Base-by-base conservation (phyloP, 2,329 filamentous ascomycete species). In the Escovopsis sp. region DNA sequence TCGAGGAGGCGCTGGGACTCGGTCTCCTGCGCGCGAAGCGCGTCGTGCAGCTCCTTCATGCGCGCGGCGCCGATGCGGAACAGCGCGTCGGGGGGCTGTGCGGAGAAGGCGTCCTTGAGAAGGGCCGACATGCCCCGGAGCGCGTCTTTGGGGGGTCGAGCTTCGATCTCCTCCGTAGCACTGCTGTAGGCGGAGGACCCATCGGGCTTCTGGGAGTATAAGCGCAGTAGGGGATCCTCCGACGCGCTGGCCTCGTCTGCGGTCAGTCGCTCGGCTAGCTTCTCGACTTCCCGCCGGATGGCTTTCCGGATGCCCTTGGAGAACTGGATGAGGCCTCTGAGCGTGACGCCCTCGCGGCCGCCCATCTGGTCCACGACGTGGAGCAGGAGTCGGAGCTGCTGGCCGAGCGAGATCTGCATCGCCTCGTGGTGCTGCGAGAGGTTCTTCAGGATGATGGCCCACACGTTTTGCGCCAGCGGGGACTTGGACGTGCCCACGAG, bases 391-490 rank as follows among this genome's bases (percentile, higher is more conserved):
- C 43, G 41, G 35, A 59, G 37, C 26, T 59, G 56, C 27, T 51
- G 47, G 9, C 45, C 37, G 1, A 50, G 37, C 2, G 45, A 49
- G 10, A 58, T 43, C 13, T 41, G 43, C 34, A 58, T 14, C 4
- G 43, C 42, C 10, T 36, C 33, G 30, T 50, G 50, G 27, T 50
- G 50, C 33, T 51, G 52, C 3, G 50, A 52, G 2, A 58, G 38
- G 15, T 50, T 46, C 39, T 55, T 58, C 4, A 60, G 36, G 13
- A 60, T 52, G 4, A 48, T 42, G 15, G 46, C 49, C 56, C 56
- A 60, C 5, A 58, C 38, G 16, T 46, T 46, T 2, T 50, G 39
- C 9, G 44, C 45, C 52, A 53, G 54, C 11, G 43, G 46, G 16
- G 49, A 46, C 10, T 44, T 40, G 10, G 38, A 43, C 4, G 38